phyloP scores from a whole-genome alignment of 169 alveolate genomes.

The Pseudocohnilembus persalinus region DNA sequence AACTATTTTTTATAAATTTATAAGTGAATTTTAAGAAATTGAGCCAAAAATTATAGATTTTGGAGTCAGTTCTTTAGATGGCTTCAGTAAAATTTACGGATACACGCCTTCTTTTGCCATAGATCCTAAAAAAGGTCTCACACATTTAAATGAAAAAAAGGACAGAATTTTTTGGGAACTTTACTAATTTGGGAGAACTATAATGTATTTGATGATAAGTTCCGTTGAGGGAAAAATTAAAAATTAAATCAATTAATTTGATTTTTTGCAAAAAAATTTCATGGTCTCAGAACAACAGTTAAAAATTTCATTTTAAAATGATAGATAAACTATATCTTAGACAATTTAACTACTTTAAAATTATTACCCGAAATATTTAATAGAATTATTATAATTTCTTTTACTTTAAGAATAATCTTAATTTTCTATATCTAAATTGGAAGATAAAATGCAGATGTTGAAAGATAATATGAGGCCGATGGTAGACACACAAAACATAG shows the following conservation, averaged over 20 bases:
- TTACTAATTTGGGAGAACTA: neutral
- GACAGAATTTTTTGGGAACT: neutral
- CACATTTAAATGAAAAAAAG: too few species aligned
- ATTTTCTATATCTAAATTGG: neutral
- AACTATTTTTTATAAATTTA: too few species aligned
- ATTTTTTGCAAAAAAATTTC: too few species aligned
- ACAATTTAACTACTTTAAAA: too few species aligned
- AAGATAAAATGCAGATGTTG: neutral
- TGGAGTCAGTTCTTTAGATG: neutral
- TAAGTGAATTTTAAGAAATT: neutral
- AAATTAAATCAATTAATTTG: too few species aligned
- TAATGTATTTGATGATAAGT: neutral
- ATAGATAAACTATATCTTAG: too few species aligned
- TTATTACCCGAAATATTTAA: neutral
- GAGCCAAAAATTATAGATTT: neutral
- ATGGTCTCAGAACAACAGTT: too few species aligned
- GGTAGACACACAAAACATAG: neutral
- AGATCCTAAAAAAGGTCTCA: neutral
- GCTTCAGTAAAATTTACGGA: neutral
- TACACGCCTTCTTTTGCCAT: neutral
- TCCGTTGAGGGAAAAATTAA: neutral
- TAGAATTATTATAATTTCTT: neutral
- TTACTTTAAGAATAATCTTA: neutral
- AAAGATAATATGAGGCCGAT: too few species aligned
- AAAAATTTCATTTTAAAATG: neutral